Conservation (phyloP, 1,139 yeast species). For the Hansenula sp. region DNA sequence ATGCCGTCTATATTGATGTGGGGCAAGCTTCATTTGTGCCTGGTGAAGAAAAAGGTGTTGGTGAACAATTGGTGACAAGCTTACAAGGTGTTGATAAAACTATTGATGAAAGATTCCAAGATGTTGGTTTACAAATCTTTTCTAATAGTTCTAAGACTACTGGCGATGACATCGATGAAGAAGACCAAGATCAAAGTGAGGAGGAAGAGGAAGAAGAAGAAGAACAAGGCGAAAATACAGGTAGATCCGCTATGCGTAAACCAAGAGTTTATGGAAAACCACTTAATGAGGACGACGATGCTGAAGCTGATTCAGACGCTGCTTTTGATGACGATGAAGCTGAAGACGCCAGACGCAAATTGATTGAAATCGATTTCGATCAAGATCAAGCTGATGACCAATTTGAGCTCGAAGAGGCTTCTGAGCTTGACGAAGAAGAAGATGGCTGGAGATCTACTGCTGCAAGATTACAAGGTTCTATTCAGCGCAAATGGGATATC, state of each 20-base stretch:
- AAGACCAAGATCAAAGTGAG: constrained; percentile 37
- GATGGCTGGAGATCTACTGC: constrained; percentile 49
- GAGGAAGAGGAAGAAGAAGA: constrained; percentile 34
- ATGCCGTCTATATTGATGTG: constrained; percentile 93
- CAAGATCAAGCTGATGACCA: constrained; percentile 37
- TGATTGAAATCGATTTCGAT: constrained; percentile 50
- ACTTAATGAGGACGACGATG: constrained; percentile 48
- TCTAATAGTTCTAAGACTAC: constrained; percentile 46
- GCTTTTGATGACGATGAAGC: constrained; percentile 31
- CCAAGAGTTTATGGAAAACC: constrained; percentile 59
- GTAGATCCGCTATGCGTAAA: constrained; percentile 57
- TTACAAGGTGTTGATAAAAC: constrained; percentile 69
- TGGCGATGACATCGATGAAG: constrained; percentile 37
- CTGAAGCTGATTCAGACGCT: constrained; percentile 38
- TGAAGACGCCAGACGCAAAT: constrained; percentile 31
- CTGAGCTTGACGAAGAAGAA: constrained; percentile 43
- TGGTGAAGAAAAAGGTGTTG: constrained; percentile 70
- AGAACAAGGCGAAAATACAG: constrained; percentile 38
- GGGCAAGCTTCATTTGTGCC: constrained; percentile 59
- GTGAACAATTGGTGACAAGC: constrained; percentile 80
- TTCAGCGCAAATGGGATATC: constrained; percentile 67
- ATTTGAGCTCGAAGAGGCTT: constrained; percentile 32
- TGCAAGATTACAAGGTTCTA: constrained; percentile 38
- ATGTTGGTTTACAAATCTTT: constrained; percentile 71
- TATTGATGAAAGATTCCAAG: constrained; percentile 56